phyloP scores from a whole-genome alignment of 192 early-diverging fungal species.

The Coemansia sp. region DNA sequence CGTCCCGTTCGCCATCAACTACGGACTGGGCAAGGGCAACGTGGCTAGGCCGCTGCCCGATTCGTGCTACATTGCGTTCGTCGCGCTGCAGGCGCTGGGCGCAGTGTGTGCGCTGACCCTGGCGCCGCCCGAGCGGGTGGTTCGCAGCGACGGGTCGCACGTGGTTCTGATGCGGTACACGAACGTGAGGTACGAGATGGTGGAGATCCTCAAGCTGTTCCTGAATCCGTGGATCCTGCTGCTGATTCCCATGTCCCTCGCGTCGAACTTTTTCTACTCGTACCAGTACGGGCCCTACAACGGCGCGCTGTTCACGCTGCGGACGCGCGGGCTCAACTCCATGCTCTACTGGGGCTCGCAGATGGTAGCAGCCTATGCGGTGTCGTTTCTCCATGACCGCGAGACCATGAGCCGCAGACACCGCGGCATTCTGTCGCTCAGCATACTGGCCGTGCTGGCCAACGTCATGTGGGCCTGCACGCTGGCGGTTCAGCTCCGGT shows the following conservation, averaged over 20 bases:
- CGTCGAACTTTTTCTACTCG: conserved; percentile 76
- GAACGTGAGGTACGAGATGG: conserved; percentile 55
- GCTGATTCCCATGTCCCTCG: conserved; percentile 64
- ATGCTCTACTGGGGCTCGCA: conserved; percentile 74
- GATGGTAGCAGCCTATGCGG: conserved; percentile 61
- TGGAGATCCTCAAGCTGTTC: conserved; percentile 56
- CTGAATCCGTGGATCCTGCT: conserved; percentile 60
- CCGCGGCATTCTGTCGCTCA: conserved; percentile 13
- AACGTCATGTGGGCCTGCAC: conserved; percentile 46
- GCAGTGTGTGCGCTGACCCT: conserved; percentile 57
- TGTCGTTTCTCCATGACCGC: conserved; percentile 50
- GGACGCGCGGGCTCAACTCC: conserved; percentile 69
- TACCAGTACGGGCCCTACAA: conserved; percentile 68
- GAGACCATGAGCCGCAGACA: conserved; percentile 10
- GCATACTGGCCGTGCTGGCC: conserved; percentile 3
- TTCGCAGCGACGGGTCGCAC: conserved; percentile 62
- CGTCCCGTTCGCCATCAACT: conserved; percentile 58
- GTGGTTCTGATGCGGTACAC: conserved; percentile 58
- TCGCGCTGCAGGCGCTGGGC: conserved; percentile 63
- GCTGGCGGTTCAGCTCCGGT: conserved; percentile 57
- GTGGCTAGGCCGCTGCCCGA: conserved; percentile 62
- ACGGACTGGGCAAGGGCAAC: conserved; percentile 49
- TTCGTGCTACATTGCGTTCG: conserved; percentile 67
- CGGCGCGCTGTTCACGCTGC: conserved; percentile 61
- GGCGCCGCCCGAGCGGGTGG: conserved; percentile 54